These are phyloP conservation scores for Cladosporium sphaerospermum DNA, from an alignment of 2,329 filamentous ascomycete species.

Conservation along the genomic window DNA sequence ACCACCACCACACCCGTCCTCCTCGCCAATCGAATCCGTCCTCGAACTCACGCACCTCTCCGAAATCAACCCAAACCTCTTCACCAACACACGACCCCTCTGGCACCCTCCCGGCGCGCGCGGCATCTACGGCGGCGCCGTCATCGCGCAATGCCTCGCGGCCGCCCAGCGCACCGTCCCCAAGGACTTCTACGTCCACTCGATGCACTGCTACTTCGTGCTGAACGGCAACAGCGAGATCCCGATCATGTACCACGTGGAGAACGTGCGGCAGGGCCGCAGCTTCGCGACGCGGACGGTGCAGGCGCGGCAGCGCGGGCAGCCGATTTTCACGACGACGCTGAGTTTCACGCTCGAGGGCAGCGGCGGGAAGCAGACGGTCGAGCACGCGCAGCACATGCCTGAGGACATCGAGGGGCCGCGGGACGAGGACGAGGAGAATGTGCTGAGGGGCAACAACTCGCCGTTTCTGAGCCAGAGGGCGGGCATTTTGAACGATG, in stretches of 20 bases:
- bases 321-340: constrained; percentile 91
- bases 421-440: constrained; percentile 33
- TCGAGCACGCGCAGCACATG: constrained; percentile 60
- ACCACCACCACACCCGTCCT: constrained; percentile 63
- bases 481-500: constrained; percentile 51
- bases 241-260: constrained; percentile 90
- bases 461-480: constrained; percentile 55
- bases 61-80: constrained; percentile 76
- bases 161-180: constrained; percentile 86
- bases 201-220: constrained; percentile 99
- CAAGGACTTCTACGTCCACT: constrained; percentile 74
- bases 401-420: constrained; percentile 36
- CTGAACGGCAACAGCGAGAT: constrained; percentile 79
- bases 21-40: constrained; percentile 80
- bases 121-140: constrained; percentile 88
- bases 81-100: constrained; percentile 84
- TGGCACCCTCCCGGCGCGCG: constrained; percentile 91
- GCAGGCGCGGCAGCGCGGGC: constrained; percentile 83
- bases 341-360: constrained; percentile 74
- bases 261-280: constrained; percentile 82
- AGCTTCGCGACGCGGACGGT: constrained; percentile 90
- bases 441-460: constrained; percentile 28
- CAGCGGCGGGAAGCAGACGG: constrained; percentile 48
- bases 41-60: constrained; percentile 76
- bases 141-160: constrained; percentile 85